A percentile compares a stretch with the other conserved stretches of the same genome.
Conservation (phyloP, 2,329 filamentous ascomycete species). For the Rhexocercosporidium sp. region DNA sequence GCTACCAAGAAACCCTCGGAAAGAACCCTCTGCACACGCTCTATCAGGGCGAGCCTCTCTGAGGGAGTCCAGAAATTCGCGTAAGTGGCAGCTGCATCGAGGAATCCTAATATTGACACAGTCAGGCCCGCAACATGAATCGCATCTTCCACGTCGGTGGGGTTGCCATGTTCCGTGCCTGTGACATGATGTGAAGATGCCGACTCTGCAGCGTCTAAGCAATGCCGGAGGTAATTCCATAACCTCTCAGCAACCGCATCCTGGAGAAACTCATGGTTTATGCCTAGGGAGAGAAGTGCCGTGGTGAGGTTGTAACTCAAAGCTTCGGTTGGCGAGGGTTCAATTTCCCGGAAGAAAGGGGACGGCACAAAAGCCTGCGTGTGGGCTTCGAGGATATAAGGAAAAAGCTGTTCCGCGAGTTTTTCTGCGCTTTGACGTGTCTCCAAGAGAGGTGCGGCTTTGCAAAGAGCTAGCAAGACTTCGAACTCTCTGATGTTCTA, state of each 20-base stretch:
- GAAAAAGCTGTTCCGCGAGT: constrained; percentile 77
- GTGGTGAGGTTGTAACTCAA: constrained; percentile 79
- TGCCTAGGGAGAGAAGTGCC: constrained; percentile 81
- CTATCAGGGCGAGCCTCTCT: constrained; percentile 75
- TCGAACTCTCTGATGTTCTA: constrained; percentile 91
- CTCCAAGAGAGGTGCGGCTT: constrained; percentile 79
- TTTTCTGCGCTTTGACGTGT: constrained; percentile 75
- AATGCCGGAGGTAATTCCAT: constrained; percentile 74
- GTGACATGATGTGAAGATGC: constrained; percentile 58
- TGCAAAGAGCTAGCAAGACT: constrained; percentile 88
- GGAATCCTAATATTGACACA: constrained; percentile 86
- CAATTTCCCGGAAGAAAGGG: constrained; percentile 80
- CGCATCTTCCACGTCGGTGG: constrained; percentile 62
- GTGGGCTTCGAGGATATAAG: constrained; percentile 86
- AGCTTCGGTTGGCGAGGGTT: constrained; percentile 87
- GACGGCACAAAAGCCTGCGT: constrained; percentile 78
- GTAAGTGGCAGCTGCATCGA: constrained; percentile 80
- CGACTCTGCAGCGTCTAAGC: constrained; percentile 64
- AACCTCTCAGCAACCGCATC: constrained; percentile 70
- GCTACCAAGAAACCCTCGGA: constrained; percentile 85
- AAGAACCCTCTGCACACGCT: constrained; percentile 73
- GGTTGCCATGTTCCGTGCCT: constrained; percentile 58
- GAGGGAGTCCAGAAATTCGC: constrained; percentile 80
- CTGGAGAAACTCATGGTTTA: constrained; percentile 72
- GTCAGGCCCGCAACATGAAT: constrained; percentile 75